phyloP scores from a whole-genome alignment of 345 rosid species.

The Euphorbia lathyris region DNA sequence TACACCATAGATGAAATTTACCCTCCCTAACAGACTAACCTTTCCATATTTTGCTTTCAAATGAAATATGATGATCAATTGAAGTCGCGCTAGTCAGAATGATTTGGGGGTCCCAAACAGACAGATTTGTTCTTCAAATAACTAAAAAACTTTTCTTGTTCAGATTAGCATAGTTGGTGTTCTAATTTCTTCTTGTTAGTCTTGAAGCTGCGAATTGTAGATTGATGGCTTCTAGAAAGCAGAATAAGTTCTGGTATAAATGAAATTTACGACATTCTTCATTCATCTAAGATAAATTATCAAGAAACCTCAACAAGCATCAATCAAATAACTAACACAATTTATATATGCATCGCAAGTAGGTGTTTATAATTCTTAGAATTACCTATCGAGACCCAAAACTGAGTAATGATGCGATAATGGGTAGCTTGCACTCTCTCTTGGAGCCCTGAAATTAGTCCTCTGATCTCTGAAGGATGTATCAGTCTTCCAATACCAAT shows the following conservation, averaged over 20 bases:
- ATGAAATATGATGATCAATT: background rate
- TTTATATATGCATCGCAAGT: background rate
- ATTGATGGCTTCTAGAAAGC: background rate
- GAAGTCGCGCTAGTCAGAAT: too few species aligned
- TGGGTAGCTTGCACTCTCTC: constrained; percentile 50
- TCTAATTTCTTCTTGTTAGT: background rate
- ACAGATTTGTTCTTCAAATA: background rate
- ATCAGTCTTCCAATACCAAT: constrained; percentile 96
- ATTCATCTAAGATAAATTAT: background rate
- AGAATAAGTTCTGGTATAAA: background rate
- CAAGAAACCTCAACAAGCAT: background rate
- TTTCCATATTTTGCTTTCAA: background rate
- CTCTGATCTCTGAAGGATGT: constrained; percentile 59
- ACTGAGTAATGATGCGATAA: constrained; percentile 88
- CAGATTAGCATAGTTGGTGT: background rate
- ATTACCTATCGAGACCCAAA: constrained; percentile 89
- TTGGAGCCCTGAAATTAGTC: constrained; percentile 56
- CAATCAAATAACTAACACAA: background rate
- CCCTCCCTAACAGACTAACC: background rate
- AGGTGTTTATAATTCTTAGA: background rate
- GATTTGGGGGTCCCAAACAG: too few species aligned
- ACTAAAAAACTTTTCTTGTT: background rate
- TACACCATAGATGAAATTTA: too few species aligned
- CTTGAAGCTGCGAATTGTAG: background rate
- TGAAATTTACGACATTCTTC: background rate